Percentiles rank a stretch among this genome's conserved stretches.
Conservation (phyloP, 2,329 filamentous ascomycete species). For the Diaporthe sp. region DNA sequence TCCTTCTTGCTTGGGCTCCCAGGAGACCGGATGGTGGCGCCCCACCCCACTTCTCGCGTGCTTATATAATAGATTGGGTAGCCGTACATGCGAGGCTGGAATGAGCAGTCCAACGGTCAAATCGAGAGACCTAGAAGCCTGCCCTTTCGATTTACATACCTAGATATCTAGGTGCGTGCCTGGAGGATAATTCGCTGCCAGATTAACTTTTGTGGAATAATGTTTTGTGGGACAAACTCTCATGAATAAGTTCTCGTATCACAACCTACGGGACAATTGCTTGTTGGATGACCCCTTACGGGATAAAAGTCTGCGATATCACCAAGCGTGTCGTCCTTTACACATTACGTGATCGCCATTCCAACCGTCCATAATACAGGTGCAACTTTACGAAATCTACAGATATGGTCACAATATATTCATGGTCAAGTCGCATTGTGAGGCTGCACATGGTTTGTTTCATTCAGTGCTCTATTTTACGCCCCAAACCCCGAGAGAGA, state of each 20-base stretch:
- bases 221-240: background rate
- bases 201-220: background rate
- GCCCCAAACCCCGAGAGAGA: background rate
- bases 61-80: slow-evolving; percentile 8
- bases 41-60: background rate
- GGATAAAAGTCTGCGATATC: background rate
- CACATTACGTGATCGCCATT: background rate
- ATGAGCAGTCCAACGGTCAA: background rate
- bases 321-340: background rate
- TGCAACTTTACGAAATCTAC: background rate
- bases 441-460: background rate
- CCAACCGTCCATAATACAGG: background rate
- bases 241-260: background rate
- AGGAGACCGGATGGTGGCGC: slow-evolving; percentile 17
- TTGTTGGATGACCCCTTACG: too few relatives aligned
- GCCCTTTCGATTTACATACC: background rate
- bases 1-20: slow-evolving; percentile 22
- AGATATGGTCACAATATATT: background rate
- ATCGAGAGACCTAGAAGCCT: background rate
- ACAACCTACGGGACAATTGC: too few relatives aligned
- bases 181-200: too few relatives aligned
- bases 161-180: too few relatives aligned
- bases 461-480: slow-evolving; percentile 8
- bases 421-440: accelerated
- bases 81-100: background rate